Evolutionary conservation across 2,329 filamentous ascomycete genomes (phyloP).

Genomic region (Aureobasidium sp.): DNA sequence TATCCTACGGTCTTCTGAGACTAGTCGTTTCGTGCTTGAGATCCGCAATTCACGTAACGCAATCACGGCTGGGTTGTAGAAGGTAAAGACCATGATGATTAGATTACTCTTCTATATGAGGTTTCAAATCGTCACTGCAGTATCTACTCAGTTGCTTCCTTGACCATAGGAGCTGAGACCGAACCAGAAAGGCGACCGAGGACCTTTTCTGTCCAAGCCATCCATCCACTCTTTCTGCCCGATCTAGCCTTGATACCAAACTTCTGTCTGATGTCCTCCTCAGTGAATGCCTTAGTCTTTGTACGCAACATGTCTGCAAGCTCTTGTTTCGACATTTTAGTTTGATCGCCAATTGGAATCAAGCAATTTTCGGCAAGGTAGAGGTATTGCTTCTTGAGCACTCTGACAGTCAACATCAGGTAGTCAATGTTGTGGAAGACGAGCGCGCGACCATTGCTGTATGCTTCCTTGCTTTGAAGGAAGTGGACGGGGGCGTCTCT

Average conservation of each 20-base stretch:
- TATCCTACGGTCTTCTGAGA: no score
- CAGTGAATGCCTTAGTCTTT: conserved; percentile 57
- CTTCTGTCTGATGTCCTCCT: conserved; percentile 54
- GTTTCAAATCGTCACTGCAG: no score
- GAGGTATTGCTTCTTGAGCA: conserved; percentile 63
- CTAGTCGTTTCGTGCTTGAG: no score
- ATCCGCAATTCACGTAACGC: no score
- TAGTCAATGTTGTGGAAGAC: conserved; percentile 79
- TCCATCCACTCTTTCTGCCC: neutral
- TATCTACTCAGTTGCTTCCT: neutral
- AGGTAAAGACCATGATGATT: no score
- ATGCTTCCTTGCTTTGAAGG: conserved; percentile 58
- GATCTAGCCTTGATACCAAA: conserved; percentile 29
- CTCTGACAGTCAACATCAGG: conserved; percentile 60
- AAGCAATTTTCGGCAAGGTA: conserved; percentile 56
- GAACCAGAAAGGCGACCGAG: neutral
- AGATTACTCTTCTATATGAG: no score
- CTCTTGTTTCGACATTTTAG: conserved; percentile 55
- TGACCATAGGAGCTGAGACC: neutral
- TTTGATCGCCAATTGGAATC: conserved; percentile 66
- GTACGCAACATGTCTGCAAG: conserved; percentile 52
- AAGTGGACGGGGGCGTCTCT: conserved; percentile 70
- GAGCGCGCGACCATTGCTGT: conserved; percentile 58
- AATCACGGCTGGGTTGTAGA: no score
- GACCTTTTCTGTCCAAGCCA: neutral